phyloP scores from a whole-genome alignment of 2,329 filamentous ascomycete genomes.

The Diplodia scrobiculata region DNA sequence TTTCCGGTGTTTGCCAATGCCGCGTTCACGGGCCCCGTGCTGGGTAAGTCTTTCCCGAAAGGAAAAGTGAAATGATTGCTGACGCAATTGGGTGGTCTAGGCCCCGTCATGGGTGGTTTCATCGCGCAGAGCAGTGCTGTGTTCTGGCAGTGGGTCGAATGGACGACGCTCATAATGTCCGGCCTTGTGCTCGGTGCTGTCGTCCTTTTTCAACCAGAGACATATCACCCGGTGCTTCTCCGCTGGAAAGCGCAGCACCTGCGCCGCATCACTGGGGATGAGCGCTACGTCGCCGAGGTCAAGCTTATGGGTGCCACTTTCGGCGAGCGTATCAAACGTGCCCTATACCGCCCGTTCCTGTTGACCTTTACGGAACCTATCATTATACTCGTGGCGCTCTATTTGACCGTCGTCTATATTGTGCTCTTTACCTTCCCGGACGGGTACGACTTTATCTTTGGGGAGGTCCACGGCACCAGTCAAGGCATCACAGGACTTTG shows the following conservation, averaged over 20 bases:
- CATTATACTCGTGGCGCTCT: slow-evolving; percentile 54
- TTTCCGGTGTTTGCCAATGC: slow-evolving; percentile 56
- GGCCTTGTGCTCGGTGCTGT: slow-evolving; percentile 36
- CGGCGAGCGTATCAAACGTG: slow-evolving; percentile 39
- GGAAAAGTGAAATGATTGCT: not conserved
- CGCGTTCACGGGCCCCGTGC: slow-evolving; percentile 43
- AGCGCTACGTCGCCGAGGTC: slow-evolving; percentile 52
- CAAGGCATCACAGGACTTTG: slow-evolving; percentile 51
- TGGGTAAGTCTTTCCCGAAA: slow-evolving; percentile 30
- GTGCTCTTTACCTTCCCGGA: slow-evolving; percentile 58
- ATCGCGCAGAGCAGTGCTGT: slow-evolving; percentile 42
- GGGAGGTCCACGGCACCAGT: slow-evolving; percentile 52
- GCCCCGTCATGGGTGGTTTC: slow-evolving; percentile 46
- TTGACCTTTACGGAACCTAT: slow-evolving; percentile 49
- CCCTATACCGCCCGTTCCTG: slow-evolving; percentile 49
- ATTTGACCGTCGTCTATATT: slow-evolving; percentile 58
- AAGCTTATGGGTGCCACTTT: slow-evolving; percentile 51
- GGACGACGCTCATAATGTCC: slow-evolving; percentile 45
- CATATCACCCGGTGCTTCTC: slow-evolving; percentile 49
- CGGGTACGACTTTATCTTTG: slow-evolving; percentile 57
- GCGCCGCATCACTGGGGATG: slow-evolving; percentile 41
- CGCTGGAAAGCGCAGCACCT: slow-evolving; percentile 44
- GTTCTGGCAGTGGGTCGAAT: slow-evolving; percentile 44
- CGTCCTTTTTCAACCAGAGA: slow-evolving; percentile 55
- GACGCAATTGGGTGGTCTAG: not conserved